phyloP scores from a whole-genome alignment of 208 protist species.

The Leishmania amazonensis region DNA sequence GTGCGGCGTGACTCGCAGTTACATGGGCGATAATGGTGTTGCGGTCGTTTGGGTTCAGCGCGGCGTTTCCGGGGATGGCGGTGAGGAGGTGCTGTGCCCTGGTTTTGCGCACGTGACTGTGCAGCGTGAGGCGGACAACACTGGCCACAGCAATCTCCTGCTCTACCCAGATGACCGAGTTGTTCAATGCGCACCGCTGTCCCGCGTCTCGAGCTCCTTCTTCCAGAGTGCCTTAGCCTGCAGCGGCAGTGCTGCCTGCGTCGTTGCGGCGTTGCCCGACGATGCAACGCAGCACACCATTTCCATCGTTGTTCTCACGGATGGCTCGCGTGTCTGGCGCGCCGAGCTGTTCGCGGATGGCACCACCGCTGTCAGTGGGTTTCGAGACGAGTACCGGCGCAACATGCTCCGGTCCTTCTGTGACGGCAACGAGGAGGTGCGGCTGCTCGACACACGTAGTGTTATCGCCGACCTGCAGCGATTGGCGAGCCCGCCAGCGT shows the following conservation, averaged over 20 bases:
- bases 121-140: conserved; percentile 56
- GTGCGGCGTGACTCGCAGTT: conserved; percentile 64
- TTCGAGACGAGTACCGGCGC: conserved; percentile 32
- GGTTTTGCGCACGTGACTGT: conserved; percentile 53
- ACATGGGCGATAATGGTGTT: conserved; percentile 54
- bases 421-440: conserved; percentile 27
- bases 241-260: conserved; percentile 33
- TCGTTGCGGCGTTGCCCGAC: conserved; percentile 45
- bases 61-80: conserved; percentile 17
- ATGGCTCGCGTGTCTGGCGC: conserved; percentile 65
- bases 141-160: conserved; percentile 49
- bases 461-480: conserved; percentile 24
- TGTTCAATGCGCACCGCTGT: conserved; percentile 43
- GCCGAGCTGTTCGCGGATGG: conserved; percentile 60
- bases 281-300: conserved; percentile 21
- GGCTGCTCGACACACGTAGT: conserved; percentile 28
- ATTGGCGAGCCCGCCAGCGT: neutral
- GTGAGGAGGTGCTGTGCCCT: neutral
- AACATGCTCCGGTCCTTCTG: conserved; percentile 26
- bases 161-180: conserved; percentile 48
- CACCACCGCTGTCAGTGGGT: conserved; percentile 25
- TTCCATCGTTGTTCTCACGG: conserved; percentile 57
- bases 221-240: conserved; percentile 10
- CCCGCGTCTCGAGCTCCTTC: conserved; percentile 23
- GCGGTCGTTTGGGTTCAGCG: conserved; percentile 65